Conservation (phyloP, 192 early-diverging fungal genomes). For the Coemansia asiatica region DNA sequence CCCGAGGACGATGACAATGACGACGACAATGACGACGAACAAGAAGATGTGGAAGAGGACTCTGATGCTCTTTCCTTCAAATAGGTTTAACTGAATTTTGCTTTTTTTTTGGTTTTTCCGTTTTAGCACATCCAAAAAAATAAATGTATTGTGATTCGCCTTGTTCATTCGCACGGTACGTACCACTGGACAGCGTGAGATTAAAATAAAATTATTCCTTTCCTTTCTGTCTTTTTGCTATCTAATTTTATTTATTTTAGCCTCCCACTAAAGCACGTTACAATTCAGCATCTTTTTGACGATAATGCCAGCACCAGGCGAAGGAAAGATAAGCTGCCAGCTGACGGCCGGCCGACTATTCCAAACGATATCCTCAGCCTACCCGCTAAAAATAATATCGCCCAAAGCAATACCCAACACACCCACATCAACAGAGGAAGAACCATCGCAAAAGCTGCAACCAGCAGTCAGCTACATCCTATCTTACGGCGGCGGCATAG, state of each 20-base stretch:
- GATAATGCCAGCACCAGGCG: slow-evolving; percentile 36
- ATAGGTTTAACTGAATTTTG: no score
- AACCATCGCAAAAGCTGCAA: not conserved
- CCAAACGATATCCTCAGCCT: slow-evolving; percentile 30
- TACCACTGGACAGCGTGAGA: no score
- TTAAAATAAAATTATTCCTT: no score
- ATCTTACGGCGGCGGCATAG: slow-evolving; percentile 77
- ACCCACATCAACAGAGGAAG: not conserved
- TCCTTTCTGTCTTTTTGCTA: not conserved
- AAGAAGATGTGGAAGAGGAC: slow-evolving; percentile 24
- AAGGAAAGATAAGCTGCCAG: slow-evolving; percentile 41
- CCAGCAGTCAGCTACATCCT: slow-evolving; percentile 61
- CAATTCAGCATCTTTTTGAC: not conserved
- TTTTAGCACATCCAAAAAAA: no score
- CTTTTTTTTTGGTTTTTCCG: no score
- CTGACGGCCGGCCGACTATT: slow-evolving; percentile 31
- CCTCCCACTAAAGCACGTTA: no score
- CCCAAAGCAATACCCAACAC: slow-evolving; percentile 25
- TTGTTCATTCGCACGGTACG: no score
- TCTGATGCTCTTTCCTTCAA: slow-evolving; percentile 6
- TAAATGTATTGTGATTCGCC: no score
- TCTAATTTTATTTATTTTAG: no score
- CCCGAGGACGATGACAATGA: slow-evolving; percentile 8
- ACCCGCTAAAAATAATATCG: slow-evolving; percentile 56
- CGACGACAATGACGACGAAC: slow-evolving; percentile 15